Evolutionary conservation across 345 rosid genomes (phyloP).

Genomic region (Dovyalis caffra): DNA sequence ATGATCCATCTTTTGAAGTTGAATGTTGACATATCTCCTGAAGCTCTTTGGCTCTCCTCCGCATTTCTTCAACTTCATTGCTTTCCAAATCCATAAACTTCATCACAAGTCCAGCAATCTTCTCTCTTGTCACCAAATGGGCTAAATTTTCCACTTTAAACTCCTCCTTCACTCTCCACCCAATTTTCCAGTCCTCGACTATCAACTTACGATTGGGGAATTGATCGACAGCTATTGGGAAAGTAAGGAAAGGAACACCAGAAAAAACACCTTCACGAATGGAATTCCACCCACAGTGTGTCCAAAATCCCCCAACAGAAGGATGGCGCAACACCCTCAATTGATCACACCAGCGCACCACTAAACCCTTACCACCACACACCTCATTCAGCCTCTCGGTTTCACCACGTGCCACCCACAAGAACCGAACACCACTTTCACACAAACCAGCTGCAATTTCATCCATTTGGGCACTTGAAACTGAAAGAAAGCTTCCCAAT

Average conservation of each 20-base stretch:
- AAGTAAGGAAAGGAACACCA: slow-evolving; percentile 20
- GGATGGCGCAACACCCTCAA: too few relatives aligned
- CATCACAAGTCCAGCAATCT: slow-evolving; percentile 28
- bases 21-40: slow-evolving; percentile 28
- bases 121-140: slow-evolving; percentile 31
- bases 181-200: slow-evolving; percentile 16
- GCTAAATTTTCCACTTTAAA: background rate
- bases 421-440: background rate
- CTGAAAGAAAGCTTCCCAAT: slow-evolving; percentile 6
- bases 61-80: slow-evolving; percentile 30
- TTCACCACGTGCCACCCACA: slow-evolving; percentile 11
- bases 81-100: slow-evolving; percentile 17
- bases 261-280: slow-evolving; percentile 6
- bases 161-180: slow-evolving; percentile 11
- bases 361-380: slow-evolving; percentile 9
- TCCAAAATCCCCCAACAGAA: slow-evolving; percentile 17
- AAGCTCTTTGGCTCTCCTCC: slow-evolving; percentile 30
- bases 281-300: slow-evolving; percentile 21
- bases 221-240: slow-evolving; percentile 6
- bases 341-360: slow-evolving; percentile 23
- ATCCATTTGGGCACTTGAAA: slow-evolving; percentile 13
- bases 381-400: background rate
- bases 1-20: slow-evolving; percentile 39
- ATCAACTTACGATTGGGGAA: background rate
- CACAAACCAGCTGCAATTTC: slow-evolving; percentile 10